Conservation (phyloP, 805 yeast genomes). For the Priceomyces haplophilus region DNA sequence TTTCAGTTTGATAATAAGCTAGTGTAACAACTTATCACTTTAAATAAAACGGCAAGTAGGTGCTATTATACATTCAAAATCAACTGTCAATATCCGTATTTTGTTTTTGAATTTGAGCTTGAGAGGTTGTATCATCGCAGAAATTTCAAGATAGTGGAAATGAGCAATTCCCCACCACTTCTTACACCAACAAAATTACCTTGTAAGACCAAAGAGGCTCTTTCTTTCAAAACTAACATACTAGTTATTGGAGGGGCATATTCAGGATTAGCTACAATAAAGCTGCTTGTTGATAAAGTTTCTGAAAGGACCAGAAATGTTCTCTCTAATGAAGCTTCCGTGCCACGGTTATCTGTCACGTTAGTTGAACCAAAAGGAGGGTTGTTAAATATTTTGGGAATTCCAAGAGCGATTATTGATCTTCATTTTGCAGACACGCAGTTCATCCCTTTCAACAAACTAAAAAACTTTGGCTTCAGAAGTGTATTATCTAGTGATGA, state of each 20-base stretch:
- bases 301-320: conserved; percentile 7
- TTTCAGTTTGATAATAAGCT: too few relatives aligned
- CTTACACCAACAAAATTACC: not conserved
- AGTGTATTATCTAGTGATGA: conserved; percentile 24
- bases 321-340: not conserved
- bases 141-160: too few relatives aligned
- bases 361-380: conserved; percentile 41
- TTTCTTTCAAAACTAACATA: conserved; percentile 30
- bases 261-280: conserved; percentile 37
- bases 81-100: too few relatives aligned
- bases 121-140: too few relatives aligned
- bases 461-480: conserved; percentile 28
- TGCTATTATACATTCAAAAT: too few relatives aligned
- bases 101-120: too few relatives aligned
- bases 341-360: conserved; percentile 25
- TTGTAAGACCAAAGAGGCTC: conserved; percentile 1
- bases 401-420: conserved; percentile 40
- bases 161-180: not conserved
- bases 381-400: conserved; percentile 37
- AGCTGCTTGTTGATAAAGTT: conserved; percentile 26
- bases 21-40: too few relatives aligned
- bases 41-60: too few relatives aligned
- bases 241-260: conserved; percentile 42
- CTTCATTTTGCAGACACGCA: conserved; percentile 37
- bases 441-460: conserved; percentile 29